Conservation (phyloP, 352 stramenopile genomes). For the Phytophthora aleatoria region DNA sequence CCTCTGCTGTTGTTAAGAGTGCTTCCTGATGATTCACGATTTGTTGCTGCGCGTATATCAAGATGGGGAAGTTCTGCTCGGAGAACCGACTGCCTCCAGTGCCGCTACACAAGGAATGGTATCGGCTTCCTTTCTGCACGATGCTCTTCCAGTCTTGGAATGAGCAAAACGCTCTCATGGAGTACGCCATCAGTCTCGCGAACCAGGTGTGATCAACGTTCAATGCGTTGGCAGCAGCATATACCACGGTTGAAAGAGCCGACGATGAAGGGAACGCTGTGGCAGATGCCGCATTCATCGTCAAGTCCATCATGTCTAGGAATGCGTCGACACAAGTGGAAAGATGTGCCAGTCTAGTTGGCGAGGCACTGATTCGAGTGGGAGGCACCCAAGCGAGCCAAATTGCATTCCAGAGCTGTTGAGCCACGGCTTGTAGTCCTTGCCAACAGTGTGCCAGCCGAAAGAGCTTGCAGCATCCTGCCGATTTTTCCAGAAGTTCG, state of each 20-base stretch:
- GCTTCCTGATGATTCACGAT: constrained; percentile 45
- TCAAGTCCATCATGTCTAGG: constrained; percentile 65
- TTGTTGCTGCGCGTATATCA: constrained; percentile 72
- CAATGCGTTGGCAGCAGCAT: constrained; percentile 39
- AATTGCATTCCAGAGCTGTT: constrained; percentile 65
- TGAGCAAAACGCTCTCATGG: constrained; percentile 38
- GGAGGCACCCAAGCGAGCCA: constrained; percentile 61
- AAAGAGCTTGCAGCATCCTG: constrained; percentile 54
- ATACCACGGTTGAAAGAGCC: constrained; percentile 44
- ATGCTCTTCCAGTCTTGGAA: constrained; percentile 57
- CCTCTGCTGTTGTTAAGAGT: constrained; percentile 35
- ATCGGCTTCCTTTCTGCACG: constrained; percentile 59
- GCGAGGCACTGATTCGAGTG: constrained; percentile 28
- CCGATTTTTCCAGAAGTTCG: constrained; percentile 45
- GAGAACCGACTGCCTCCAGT: constrained; percentile 54
- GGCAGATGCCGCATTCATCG: constrained; percentile 2
- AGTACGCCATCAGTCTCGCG: constrained; percentile 45
- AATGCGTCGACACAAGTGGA: constrained; percentile 44
- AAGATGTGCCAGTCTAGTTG: constrained; percentile 25
- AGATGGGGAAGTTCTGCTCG: constrained; percentile 54
- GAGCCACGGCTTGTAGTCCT: constrained; percentile 51
- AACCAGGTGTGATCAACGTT: constrained; percentile 59
- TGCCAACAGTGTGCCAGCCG: constrained; percentile 52
- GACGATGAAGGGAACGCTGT: constrained; percentile 13
- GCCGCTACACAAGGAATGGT: constrained; percentile 43